phyloP scores from a whole-genome alignment of 768 basidiomycete species.

The Psilocybe subaeruginosa region DNA sequence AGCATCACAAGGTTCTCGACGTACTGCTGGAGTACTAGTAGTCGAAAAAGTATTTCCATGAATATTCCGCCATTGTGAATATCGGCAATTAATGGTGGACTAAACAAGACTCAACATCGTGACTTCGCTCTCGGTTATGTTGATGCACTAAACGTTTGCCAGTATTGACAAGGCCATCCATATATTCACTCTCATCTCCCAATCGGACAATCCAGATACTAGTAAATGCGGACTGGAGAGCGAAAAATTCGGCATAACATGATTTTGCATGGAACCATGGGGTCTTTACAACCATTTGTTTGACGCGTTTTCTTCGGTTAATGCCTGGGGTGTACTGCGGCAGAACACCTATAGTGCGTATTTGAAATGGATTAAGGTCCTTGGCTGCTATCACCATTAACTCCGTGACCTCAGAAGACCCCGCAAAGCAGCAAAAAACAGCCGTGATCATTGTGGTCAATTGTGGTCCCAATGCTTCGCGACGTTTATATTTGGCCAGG shows the following conservation, averaged over 20 bases:
- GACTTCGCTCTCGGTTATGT: neutral
- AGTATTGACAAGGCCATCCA: neutral
- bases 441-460: neutral
- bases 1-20: neutral
- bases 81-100: neutral
- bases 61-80: neutral
- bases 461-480: neutral
- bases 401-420: neutral
- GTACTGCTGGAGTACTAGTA: neutral
- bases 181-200: neutral
- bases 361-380: neutral
- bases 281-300: neutral
- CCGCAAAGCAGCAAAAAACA: neutral
- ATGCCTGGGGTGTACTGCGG: neutral
- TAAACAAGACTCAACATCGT: neutral
- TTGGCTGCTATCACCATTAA: neutral
- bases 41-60: neutral
- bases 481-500: neutral
- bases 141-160: too few species aligned
- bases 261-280: neutral
- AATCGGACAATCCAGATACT: neutral
- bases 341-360: neutral
- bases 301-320: neutral
- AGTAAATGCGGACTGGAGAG: neutral
- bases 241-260: neutral